Evolutionary conservation across 1,139 yeast genomes (phyloP).

Genomic region (Blastobotrys illinoisensis): DNA sequence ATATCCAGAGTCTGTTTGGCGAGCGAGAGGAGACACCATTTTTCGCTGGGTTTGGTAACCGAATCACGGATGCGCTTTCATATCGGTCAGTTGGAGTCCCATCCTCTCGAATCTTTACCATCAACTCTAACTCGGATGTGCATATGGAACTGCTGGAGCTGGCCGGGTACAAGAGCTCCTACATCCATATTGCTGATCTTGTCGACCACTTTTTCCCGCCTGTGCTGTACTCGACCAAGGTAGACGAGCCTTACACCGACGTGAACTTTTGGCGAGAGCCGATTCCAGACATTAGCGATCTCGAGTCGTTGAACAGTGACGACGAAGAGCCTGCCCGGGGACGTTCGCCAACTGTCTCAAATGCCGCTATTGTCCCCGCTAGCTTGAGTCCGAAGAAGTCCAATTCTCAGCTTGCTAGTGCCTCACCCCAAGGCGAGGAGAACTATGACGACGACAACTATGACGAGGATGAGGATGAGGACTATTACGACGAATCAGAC

Average conservation of each 20-base stretch:
- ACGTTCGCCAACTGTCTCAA: slow-evolving; percentile 4
- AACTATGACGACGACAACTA: slow-evolving; percentile 17
- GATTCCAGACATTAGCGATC: slow-evolving; percentile 54
- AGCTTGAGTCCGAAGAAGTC: neutral
- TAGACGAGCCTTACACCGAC: slow-evolving; percentile 59
- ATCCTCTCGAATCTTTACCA: slow-evolving; percentile 89
- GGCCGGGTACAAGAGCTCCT: slow-evolving; percentile 87
- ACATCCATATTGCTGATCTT: slow-evolving; percentile 83
- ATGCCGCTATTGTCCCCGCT: neutral
- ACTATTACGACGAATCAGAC: slow-evolving; percentile 14
- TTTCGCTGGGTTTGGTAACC: slow-evolving; percentile 96
- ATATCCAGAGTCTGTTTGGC: slow-evolving; percentile 60
- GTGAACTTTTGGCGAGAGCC: slow-evolving; percentile 92
- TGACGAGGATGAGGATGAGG: slow-evolving; percentile 23
- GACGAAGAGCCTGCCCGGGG: slow-evolving; percentile 12
- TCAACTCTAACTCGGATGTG: slow-evolving; percentile 94
- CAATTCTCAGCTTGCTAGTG: neutral
- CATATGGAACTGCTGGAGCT: slow-evolving; percentile 93
- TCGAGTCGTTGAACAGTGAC: slow-evolving; percentile 37
- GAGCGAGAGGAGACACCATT: slow-evolving; percentile 57
- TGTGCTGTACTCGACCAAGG: slow-evolving; percentile 22
- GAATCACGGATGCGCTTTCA: slow-evolving; percentile 94
- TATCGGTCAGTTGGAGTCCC: slow-evolving; percentile 94
- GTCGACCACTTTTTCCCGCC: slow-evolving; percentile 99
- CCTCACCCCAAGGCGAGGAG: slow-evolving; percentile 11